A percentile compares a stretch with the other conserved stretches of the same genome.
phyloP scores from a whole-genome alignment of 768 basidiomycete species.

The Pulveroboletus sp. region DNA sequence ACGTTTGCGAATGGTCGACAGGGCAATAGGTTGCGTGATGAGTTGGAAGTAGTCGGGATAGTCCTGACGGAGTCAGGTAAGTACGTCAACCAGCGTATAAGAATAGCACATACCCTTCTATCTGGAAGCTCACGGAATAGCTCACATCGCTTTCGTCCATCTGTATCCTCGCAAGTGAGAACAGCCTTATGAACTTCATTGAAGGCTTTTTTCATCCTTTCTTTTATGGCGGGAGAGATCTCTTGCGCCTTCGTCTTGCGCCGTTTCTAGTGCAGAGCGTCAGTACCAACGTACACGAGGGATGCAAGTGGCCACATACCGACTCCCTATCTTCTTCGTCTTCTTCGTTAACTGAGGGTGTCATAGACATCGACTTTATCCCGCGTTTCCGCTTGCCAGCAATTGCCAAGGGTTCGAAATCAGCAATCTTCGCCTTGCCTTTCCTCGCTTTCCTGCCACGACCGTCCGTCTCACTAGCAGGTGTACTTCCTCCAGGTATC shows the following conservation, averaged over 20 bases:
- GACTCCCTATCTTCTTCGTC: conserved; percentile 75
- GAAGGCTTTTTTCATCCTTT: conserved; percentile 82
- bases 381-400: conserved; percentile 72
- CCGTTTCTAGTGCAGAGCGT: conserved; percentile 57
- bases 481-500: conserved; percentile 59
- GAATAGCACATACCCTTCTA: conserved; percentile 47
- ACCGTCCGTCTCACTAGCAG: conserved; percentile 54
- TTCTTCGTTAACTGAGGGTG: conserved; percentile 65
- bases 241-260: conserved; percentile 70
- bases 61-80: conserved; percentile 42
- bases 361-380: conserved; percentile 68
- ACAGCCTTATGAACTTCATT: conserved; percentile 73
- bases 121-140: conserved; percentile 87
- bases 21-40: conserved; percentile 82
- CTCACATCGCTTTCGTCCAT: conserved; percentile 76
- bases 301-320: conserved; percentile 37
- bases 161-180: conserved; percentile 62
- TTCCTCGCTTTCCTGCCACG: conserved; percentile 51
- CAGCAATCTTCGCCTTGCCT: conserved; percentile 58
- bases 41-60: conserved; percentile 92
- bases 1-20: conserved; percentile 82
- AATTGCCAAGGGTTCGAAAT: conserved; percentile 41
- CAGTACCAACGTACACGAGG: not conserved
- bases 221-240: conserved; percentile 52
- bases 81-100: not conserved